Conservation (phyloP, 2,329 filamentous ascomycete species). For the Ascochyta lentis region DNA sequence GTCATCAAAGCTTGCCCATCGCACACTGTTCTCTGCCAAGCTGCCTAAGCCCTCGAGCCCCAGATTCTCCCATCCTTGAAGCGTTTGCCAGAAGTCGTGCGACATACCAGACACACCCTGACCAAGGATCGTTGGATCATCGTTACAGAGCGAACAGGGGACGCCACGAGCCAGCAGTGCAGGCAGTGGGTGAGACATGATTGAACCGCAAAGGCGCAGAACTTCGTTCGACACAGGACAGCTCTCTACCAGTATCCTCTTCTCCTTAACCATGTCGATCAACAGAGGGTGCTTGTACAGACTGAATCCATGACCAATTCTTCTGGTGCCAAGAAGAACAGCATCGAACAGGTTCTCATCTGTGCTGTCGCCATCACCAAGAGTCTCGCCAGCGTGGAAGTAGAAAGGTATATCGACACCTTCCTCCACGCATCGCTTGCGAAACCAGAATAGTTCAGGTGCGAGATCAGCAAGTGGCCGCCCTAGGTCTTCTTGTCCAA, state of each 20-base stretch:
- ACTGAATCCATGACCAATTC: conserved; percentile 89
- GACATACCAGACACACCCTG: conserved; percentile 83
- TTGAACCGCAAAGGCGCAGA: conserved; percentile 76
- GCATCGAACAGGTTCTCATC: conserved; percentile 91
- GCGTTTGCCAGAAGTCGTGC: conserved; percentile 91
- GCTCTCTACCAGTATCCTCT: conserved; percentile 84
- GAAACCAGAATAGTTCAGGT: conserved; percentile 92
- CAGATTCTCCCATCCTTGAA: conserved; percentile 91
- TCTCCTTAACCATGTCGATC: conserved; percentile 86
- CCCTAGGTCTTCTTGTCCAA: conserved; percentile 84
- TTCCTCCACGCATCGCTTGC: conserved; percentile 79
- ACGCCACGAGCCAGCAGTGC: conserved; percentile 86
- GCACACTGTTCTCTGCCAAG: conserved; percentile 89
- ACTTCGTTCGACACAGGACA: conserved; percentile 94
- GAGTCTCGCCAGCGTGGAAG: conserved; percentile 90
- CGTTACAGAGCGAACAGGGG: conserved; percentile 82
- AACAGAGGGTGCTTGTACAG: conserved; percentile 91
- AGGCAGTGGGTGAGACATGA: conserved; percentile 80
- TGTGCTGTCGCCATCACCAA: conserved; percentile 77
- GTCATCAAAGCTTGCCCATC: conserved; percentile 90
- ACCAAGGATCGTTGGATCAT: conserved; percentile 87
- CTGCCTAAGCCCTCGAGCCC: conserved; percentile 85
- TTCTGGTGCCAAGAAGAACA: conserved; percentile 81
- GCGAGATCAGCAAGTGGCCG: conserved; percentile 77
- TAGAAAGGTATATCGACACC: conserved; percentile 89